Evolutionary conservation across 202 grass and related monocot species (phyloP).

Genomic region (Schoenoplectus triqueter): DNA sequence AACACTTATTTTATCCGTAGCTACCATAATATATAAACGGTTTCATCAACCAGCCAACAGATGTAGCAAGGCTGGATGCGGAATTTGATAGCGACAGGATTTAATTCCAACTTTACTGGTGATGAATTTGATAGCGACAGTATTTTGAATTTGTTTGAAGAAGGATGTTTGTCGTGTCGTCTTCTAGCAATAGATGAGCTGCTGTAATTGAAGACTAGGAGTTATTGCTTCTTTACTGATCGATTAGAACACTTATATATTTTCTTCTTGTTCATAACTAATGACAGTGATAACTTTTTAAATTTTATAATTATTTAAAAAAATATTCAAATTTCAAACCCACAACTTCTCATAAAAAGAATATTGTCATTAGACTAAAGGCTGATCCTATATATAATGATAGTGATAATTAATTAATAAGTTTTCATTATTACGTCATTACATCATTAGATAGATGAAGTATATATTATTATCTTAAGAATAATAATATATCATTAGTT

Average conservation of each 20-base stretch:
- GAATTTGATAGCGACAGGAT: conserved; percentile 13
- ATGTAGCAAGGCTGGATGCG: background rate
- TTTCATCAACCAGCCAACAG: background rate
- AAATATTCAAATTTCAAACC: too few relatives aligned
- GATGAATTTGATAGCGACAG: too few relatives aligned
- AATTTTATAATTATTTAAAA: too few relatives aligned
- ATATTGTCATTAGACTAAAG: too few relatives aligned
- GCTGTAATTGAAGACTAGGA: background rate
- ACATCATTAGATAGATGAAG: background rate
- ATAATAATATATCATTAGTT: background rate
- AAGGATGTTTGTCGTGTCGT: conserved; percentile 16
- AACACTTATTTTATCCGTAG: too few relatives aligned
- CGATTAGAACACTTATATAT: background rate
- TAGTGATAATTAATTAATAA: too few relatives aligned
- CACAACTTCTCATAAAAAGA: too few relatives aligned
- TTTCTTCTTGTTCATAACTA: background rate
- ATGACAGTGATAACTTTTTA: background rate
- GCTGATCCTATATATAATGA: too few relatives aligned
- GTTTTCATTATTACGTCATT: too few relatives aligned
- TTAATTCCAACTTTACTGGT: background rate
- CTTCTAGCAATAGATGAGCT: conserved; percentile 7
- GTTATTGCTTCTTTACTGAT: conserved; percentile 10
- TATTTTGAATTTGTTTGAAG: conserved; percentile 29
- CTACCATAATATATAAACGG: background rate
- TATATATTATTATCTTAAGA: background rate